These are phyloP conservation scores for Yamadazyma dendronema DNA, from an alignment of 1,139 yeast genomes.

Conservation along the genomic window DNA sequence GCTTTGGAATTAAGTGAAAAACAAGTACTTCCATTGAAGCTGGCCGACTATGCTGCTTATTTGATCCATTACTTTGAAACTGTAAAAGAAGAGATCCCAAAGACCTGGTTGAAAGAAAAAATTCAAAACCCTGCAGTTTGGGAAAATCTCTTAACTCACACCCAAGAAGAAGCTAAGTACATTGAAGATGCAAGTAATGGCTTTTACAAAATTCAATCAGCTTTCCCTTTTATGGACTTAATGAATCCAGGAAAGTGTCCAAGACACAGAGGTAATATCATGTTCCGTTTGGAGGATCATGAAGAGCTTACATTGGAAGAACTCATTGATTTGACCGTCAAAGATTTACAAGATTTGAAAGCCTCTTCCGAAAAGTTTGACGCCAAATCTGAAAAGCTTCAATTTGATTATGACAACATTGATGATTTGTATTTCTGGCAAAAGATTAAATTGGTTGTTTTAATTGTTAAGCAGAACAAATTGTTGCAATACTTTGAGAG, in stretches of 20 bases:
- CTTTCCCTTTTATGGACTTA: slow-evolving; percentile 26
- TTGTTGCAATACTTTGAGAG: slow-evolving; percentile 61
- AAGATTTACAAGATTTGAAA: slow-evolving; percentile 26
- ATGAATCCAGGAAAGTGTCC: slow-evolving; percentile 12
- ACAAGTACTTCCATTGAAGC: slow-evolving; percentile 45
- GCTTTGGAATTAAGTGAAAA: slow-evolving; percentile 52
- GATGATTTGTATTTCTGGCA: slow-evolving; percentile 39
- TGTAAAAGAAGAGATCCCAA: slow-evolving; percentile 31
- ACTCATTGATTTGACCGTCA: slow-evolving; percentile 24
- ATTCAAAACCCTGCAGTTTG: slow-evolving; percentile 16
- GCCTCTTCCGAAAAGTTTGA: slow-evolving; percentile 38
- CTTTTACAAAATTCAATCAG: slow-evolving; percentile 16
- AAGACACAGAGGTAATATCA: slow-evolving; percentile 10
- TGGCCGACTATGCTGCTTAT: slow-evolving; percentile 35
- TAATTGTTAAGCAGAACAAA: slow-evolving; percentile 39
- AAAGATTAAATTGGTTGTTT: slow-evolving; percentile 36
- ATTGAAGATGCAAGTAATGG: slow-evolving; percentile 25
- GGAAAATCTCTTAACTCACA: slow-evolving; percentile 19
- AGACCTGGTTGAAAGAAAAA: slow-evolving; percentile 26
- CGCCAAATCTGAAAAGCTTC: slow-evolving; percentile 29
- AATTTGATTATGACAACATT: slow-evolving; percentile 32
- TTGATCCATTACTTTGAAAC: slow-evolving; percentile 30
- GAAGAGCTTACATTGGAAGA: slow-evolving; percentile 25
- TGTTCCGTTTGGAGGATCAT: slow-evolving; percentile 11
- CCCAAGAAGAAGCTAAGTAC: slow-evolving; percentile 20